phyloP scores from a whole-genome alignment of 192 early-diverging fungal genomes.

The Gigaspora rosea region DNA sequence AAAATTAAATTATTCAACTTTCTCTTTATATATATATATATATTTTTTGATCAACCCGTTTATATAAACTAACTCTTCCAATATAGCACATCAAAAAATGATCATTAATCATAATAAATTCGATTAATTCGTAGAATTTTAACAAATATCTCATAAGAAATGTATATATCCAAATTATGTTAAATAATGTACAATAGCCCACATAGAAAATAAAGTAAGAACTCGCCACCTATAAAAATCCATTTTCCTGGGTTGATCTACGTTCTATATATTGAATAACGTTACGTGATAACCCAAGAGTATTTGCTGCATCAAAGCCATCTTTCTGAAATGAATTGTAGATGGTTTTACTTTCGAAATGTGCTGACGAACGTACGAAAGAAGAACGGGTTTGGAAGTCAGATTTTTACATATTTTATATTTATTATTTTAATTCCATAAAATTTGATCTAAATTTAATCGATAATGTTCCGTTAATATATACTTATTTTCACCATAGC shows the following conservation, averaged over 20 bases:
- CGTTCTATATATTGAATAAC: conserved; percentile 61
- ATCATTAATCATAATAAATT: too few species aligned
- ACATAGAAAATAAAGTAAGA: conserved; percentile 52
- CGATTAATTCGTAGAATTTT: too few species aligned
- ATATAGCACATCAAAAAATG: too few species aligned
- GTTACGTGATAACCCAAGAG: conserved; percentile 60
- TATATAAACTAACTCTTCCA: too few species aligned
- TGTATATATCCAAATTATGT: conserved; percentile 27
- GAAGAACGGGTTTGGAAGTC: conserved; percentile 86
- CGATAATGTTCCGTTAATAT: too few species aligned
- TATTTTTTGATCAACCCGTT: too few species aligned
- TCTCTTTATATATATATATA: too few species aligned
- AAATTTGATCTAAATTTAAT: too few species aligned
- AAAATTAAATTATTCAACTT: too few species aligned
- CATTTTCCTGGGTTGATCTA: conserved; percentile 58
- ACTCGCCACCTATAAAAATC: conserved; percentile 59
- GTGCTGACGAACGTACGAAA: conserved; percentile 89
- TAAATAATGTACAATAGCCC: conserved; percentile 58
- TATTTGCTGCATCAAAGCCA: conserved; percentile 71
- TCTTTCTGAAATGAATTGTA: conserved; percentile 92
- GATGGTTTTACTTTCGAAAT: conserved; percentile 94
- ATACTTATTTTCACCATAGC: conserved; percentile 43
- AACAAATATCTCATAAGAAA: too few species aligned
- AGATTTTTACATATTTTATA: neutral
- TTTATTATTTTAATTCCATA: too few species aligned